phyloP scores from a whole-genome alignment of 768 basidiomycete species.

The Pleurotus cornucopiae region DNA sequence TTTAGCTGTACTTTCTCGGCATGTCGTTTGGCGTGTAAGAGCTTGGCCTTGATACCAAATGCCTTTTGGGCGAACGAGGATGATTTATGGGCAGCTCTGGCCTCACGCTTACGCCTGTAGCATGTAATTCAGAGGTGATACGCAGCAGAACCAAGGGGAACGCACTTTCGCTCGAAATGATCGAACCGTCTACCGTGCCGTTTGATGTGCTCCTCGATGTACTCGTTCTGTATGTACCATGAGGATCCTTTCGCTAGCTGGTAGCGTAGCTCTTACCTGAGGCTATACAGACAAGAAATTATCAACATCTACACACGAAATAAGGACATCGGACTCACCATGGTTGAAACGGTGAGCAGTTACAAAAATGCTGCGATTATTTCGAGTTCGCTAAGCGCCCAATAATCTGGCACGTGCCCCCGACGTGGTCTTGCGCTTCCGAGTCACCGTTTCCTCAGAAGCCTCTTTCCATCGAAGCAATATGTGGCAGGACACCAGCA shows the following conservation, averaged over 20 bases:
- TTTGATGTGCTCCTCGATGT: slow-evolving; percentile 98
- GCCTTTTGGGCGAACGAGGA: slow-evolving; percentile 89
- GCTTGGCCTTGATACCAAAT: slow-evolving; percentile 95
- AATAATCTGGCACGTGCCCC: slow-evolving; percentile 9
- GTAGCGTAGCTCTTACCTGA: slow-evolving; percentile 35
- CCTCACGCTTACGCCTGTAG: slow-evolving; percentile 74
- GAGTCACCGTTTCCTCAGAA: background rate
- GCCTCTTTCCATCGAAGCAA: slow-evolving; percentile 3
- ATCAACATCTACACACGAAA: background rate
- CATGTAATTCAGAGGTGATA: background rate
- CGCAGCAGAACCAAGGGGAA: slow-evolving; percentile 10
- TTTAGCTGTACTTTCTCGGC: slow-evolving; percentile 98
- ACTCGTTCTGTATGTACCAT: slow-evolving; percentile 64
- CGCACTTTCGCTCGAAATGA: slow-evolving; percentile 92
- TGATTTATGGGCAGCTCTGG: slow-evolving; percentile 68
- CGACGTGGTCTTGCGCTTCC: slow-evolving; percentile 4
- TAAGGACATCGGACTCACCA: slow-evolving; percentile 30
- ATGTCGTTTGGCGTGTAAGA: slow-evolving; percentile 96
- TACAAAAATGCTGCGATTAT: background rate
- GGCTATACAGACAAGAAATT: slow-evolving; percentile 39
- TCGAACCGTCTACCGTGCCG: slow-evolving; percentile 95
- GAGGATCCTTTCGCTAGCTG: too few relatives aligned
- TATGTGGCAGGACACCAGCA: slow-evolving; percentile 77
- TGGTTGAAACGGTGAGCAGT: slow-evolving; percentile 17
- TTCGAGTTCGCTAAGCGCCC: slow-evolving; percentile 25